These are phyloP conservation scores for Penicillium hordei DNA, from an alignment of 2,329 filamentous ascomycete species.

Conservation along the genomic window DNA sequence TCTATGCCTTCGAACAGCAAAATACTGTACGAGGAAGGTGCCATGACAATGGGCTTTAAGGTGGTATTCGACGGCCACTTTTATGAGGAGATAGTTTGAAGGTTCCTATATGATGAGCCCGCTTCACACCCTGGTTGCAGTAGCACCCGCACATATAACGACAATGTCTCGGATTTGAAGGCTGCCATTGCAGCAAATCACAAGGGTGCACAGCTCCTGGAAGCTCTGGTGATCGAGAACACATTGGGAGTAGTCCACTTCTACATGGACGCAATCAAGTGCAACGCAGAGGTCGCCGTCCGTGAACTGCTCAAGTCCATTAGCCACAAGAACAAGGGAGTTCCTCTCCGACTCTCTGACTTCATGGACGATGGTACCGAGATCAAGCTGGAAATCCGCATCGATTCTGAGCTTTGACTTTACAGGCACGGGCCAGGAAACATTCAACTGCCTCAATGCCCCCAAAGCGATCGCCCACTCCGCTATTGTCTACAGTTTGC, in stretches of 20 bases:
- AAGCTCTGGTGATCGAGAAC: slow-evolving; percentile 38
- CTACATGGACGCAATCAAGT: slow-evolving; percentile 54
- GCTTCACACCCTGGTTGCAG: slow-evolving; percentile 69
- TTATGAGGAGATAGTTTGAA: slow-evolving; percentile 68
- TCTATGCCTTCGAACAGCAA: slow-evolving; percentile 68
- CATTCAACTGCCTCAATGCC: slow-evolving; percentile 72
- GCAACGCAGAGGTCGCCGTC: slow-evolving; percentile 72
- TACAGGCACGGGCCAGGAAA: slow-evolving; percentile 61
- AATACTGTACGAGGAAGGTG: slow-evolving; percentile 49
- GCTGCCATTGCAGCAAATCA: slow-evolving; percentile 49
- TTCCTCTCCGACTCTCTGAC: slow-evolving; percentile 60
- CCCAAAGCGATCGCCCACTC: slow-evolving; percentile 73
- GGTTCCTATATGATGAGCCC: slow-evolving; percentile 67
- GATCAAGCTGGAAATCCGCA: slow-evolving; percentile 68
- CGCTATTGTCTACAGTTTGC: slow-evolving; percentile 52
- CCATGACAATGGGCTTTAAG: slow-evolving; percentile 60
- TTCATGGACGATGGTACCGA: slow-evolving; percentile 80
- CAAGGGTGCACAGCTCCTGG: slow-evolving; percentile 40
- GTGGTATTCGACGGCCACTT: slow-evolving; percentile 71
- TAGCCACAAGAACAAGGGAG: slow-evolving; percentile 56
- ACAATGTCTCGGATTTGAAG: slow-evolving; percentile 49
- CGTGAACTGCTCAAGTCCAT: slow-evolving; percentile 45
- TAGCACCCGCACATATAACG: slow-evolving; percentile 63
- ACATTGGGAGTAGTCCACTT: slow-evolving; percentile 37
- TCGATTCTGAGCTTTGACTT: slow-evolving; percentile 75